Evolutionary conservation across 441 rosid species (phyloP), one percentile per base, ranked within the genome.

Genomic region (Corymbia citriodora): DNA sequence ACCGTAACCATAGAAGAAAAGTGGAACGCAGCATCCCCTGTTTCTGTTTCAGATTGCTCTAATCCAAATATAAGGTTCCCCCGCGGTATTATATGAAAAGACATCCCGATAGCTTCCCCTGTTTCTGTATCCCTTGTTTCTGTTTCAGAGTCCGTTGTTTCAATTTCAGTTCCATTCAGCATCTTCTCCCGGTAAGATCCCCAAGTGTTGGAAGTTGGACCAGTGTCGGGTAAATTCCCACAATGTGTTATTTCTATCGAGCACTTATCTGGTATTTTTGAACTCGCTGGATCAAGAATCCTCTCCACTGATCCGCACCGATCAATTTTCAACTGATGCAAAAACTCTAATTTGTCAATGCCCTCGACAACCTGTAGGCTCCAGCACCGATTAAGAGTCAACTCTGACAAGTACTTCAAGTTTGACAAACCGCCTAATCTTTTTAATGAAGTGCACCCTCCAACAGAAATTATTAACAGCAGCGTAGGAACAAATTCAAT

Each of bases 351-450:
- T 33, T 33, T 10, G 7, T 16, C 23, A 16, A 31, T 16, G 10
- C 79, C 79, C 40, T 68, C 79, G 79, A 68, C 21, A 16, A 68
- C 79, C 79, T 16, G 79, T 4, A 68, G 7, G 40, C 79, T 68
- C 74, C 4, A 0, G 19, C 74, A n/a, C 0, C 1, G 9, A 0
- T 3, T 8, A 65, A 65, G 16, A 14, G 2, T 15, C 4, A 65
- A 65, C 9, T 9, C 1, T 40, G 3, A 3, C 40, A 65, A n/a
- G 31, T n/a, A 1, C 10, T n/a, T n/a, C 21, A 15, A n/a, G 21
- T 31, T 15, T 68, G 74, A 68, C 40, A 68, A 68, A 8, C 21
- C 21, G 21, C 21, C 40, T 8, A 68, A 68, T 2, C 21, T 31
- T 68, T 31, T 68, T 8, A 68, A 14, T 15, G 36, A 68, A 31